phyloP scores from a whole-genome alignment of 83 land plant genomes.

The Thuja plicata region DNA sequence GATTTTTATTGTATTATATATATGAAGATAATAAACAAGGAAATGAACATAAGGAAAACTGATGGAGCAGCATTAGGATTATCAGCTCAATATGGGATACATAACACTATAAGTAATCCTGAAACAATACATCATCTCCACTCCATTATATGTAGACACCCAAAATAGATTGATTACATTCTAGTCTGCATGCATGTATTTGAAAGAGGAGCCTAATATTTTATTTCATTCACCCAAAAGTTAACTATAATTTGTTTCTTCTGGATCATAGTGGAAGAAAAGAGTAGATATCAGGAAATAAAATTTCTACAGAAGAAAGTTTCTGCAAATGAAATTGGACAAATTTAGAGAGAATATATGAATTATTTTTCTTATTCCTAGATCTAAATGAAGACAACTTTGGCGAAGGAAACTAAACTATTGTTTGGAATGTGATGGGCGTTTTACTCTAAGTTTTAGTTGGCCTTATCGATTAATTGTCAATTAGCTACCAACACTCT shows the following conservation, averaged over 20 bases:
- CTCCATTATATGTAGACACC: neutral
- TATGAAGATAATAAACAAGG: neutral
- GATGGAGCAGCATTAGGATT: neutral
- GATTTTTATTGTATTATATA: neutral
- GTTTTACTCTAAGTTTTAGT: neutral
- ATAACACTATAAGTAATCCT: neutral
- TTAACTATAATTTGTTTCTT: neutral
- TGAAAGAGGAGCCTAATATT: no score
- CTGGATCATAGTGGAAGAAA: neutral
- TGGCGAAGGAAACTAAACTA: neutral
- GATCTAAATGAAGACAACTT: neutral
- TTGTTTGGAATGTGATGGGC: neutral
- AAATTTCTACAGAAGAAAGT: neutral
- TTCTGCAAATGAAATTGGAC: neutral
- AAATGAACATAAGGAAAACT: neutral
- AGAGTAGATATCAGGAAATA: neutral
- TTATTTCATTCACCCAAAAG: no score
- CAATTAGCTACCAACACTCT: no score
- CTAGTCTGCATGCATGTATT: no score
- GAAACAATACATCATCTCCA: neutral
- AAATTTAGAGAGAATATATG: no score
- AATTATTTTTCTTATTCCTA: no score
- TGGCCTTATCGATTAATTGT: neutral
- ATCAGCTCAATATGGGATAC: neutral
- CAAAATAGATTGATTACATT: neutral